phyloP scores from a whole-genome alignment of 257 asterid species.

The Leonotis leonurus region DNA sequence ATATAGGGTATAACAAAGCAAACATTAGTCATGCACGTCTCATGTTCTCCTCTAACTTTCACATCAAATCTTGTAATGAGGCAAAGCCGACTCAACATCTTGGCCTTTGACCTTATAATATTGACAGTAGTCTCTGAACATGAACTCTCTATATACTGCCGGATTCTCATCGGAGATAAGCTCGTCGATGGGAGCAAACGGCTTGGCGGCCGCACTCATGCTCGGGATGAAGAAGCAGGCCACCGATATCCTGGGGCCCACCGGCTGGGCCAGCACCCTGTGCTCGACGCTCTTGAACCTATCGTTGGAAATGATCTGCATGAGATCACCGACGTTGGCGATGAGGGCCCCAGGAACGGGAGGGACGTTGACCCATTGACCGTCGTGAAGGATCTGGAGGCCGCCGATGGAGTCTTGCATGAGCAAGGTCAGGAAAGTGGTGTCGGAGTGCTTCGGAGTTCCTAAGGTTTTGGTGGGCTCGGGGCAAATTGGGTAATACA shows the following conservation, averaged over 20 bases:
- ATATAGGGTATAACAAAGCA: too few species aligned
- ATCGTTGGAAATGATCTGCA: constrained; percentile 31
- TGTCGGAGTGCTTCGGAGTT: constrained; percentile 30
- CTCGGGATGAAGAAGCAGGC: constrained; percentile 35
- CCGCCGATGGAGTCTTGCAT: constrained; percentile 35
- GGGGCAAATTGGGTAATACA: constrained; percentile 33
- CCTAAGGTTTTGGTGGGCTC: constrained; percentile 35
- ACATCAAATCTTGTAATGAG: background rate
- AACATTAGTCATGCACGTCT: too few species aligned
- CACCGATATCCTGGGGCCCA: constrained; percentile 31
- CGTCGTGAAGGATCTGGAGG: constrained; percentile 27
- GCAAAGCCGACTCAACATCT: constrained; percentile 5
- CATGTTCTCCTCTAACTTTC: too few species aligned
- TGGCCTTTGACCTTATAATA: constrained; percentile 20
- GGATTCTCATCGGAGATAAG: constrained; percentile 23
- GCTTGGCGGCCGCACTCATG: constrained; percentile 13
- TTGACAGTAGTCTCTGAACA: constrained; percentile 17
- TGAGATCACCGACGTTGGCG: constrained; percentile 31
- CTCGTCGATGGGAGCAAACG: constrained; percentile 29
- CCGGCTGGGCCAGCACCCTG: constrained; percentile 28
- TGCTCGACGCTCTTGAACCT: constrained; percentile 35
- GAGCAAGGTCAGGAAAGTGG: constrained; percentile 23
- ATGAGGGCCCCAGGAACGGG: constrained; percentile 25
- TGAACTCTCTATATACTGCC: constrained; percentile 22
- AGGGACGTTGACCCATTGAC: constrained; percentile 31